Evolutionary conservation across 2,329 filamentous ascomycete species (phyloP), one percentile per base, ranked within the genome.

Genomic region (Parastagonospora avenae): DNA sequence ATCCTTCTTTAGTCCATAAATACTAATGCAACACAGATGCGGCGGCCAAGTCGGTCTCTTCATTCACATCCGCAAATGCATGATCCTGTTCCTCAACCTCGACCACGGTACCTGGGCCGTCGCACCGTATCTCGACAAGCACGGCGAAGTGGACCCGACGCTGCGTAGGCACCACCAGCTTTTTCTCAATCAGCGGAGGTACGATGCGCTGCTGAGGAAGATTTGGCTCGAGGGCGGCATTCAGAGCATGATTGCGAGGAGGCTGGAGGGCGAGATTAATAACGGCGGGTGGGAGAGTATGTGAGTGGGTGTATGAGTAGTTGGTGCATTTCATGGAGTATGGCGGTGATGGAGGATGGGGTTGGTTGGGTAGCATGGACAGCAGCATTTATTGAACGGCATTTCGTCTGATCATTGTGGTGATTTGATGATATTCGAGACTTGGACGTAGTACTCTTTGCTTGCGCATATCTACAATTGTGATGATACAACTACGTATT

Each of bases 41-140:
- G 92, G 94, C 68, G 85, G 87, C 55, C 92, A 91, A 63, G 86
- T 96, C 41, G 94, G 94, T n/a, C 79, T 97, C 30, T 97, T 95
- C 77, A 88, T 99, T 73, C 96, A 96, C 73, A 93, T 99, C 63
- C 89, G 94, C 61, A 97, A 97, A 78, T 97, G 95, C 77, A 91
- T 89, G 62, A 86, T 96, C 35, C 85, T 96, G 53, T 96, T 96
- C 73, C 79, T 96, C 48, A 92, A 96, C 76, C 85, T 88, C 52
- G 80, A 82, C 29, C 89, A 90, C 40, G 94, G 94, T 33, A 92
- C 89, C 24, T 99, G 89, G 79, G 87, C 88, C 57, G 84, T 88
- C 36, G 93, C 94, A 4, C 94, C 94, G 0, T 99, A 97, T 73
- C 88, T 97, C 57, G 94, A 99, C 74, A 89, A 90, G 70, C 95